Conservation (phyloP, 371 early-diverging fungal species). For the Mortierella sp. region DNA sequence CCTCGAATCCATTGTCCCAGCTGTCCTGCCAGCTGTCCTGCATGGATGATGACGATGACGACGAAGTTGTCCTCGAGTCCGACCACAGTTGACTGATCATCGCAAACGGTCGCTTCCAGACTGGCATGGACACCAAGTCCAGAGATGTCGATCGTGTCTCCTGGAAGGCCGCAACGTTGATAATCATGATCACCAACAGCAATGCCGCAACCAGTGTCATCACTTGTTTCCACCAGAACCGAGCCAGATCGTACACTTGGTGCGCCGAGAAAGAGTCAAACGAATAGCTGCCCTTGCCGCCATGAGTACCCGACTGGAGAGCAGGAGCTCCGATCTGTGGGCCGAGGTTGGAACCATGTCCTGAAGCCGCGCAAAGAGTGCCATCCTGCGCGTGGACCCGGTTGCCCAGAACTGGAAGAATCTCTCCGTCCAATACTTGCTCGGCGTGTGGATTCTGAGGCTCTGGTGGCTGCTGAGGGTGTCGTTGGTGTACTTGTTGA, state of each 20-base stretch:
- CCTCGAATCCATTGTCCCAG: background rate
- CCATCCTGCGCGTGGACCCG: background rate
- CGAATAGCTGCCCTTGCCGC: background rate
- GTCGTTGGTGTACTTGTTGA: constrained; percentile 39
- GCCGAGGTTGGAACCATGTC: constrained; percentile 21
- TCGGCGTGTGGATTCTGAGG: constrained; percentile 43
- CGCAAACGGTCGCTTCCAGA: constrained; percentile 28
- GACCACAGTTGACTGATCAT: constrained; percentile 26
- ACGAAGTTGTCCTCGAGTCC: constrained; percentile 1
- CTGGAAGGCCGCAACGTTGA: constrained; percentile 47
- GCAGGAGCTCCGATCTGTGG: constrained; percentile 32
- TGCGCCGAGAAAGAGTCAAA: background rate
- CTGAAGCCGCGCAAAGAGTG: background rate
- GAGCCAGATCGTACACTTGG: background rate
- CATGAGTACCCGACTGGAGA: background rate
- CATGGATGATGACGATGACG: background rate
- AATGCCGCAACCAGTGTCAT: constrained; percentile 24
- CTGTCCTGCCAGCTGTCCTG: background rate
- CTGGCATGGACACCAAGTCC: constrained; percentile 21
- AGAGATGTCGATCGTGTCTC: constrained; percentile 37
- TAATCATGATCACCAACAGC: constrained; percentile 31
- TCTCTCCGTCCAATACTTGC: constrained; percentile 20
- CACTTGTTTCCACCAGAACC: constrained; percentile 34
- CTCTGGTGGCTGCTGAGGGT: constrained; percentile 47
- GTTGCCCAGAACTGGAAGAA: constrained; percentile 11